Evolutionary conservation across 2,329 filamentous ascomycete species (phyloP), one percentile per base, ranked within the genome.

Genomic region (Stachybotrys echinatus): DNA sequence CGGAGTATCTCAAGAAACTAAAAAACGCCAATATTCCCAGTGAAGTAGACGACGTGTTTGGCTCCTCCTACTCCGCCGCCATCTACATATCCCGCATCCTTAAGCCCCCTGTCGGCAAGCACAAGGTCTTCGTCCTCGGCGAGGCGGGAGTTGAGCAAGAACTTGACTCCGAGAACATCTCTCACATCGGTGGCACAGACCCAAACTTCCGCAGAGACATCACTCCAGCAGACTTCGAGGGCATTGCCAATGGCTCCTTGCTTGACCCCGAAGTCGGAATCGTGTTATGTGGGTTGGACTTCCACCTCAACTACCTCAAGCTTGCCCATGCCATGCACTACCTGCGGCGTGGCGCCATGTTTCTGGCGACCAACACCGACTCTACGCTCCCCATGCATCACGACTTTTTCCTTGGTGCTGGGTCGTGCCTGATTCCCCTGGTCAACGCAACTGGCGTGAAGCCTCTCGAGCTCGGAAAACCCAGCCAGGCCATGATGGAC

Each of bases 401-500:
- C 52, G 81, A 85, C 40, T 81, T 99, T 56, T 97, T 99, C 70
- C 91, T 94, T 2, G 94, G 94, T 6, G 94, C 94, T 1, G 94
- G 94, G 1, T 87, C 89, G 2, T 85, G 89, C 55, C 85, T 86
- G 46, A 83, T 89, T 22, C 89, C 91, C 2, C 71, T 99, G 52
- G 76, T 86, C 48, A 87, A 87, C 65, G 89, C 89, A 76, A 75
- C 80, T 4, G 76, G 76, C 18, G 71, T 81, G 65, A 77, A 87
- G 60, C 92, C 94, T 1, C 70, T 90, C 27, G 84, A 89, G 3
- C 73, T 97, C 39, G 94, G 94, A 1, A 99, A 99, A 73, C 94
- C 94, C 3, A 96, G 90, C 65, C 91, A 96, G 74, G 92, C 92
- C 4, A 99, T 99, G 94, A 96, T 99, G 92, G 92, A 97, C 67